Evolutionary conservation across 257 asterid genomes (phyloP), one percentile per base, ranked within the genome.

Genomic region (Ajuga chamaepitys): DNA sequence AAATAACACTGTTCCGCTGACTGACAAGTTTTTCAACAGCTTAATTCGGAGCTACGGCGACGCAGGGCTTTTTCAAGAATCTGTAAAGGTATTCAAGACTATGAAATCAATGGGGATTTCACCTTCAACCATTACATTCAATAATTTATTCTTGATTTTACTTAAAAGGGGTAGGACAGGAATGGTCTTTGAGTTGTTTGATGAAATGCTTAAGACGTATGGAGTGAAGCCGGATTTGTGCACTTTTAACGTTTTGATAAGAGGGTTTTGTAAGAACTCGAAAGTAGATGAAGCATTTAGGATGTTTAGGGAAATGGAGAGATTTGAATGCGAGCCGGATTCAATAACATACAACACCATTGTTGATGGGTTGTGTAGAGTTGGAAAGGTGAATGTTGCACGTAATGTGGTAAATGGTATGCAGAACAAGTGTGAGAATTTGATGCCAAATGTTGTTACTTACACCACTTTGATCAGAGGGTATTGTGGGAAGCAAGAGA

Each of bases 401-500:
- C 89, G 66, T 41, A 83, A 91, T 74, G 86, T 88, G 73, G 62
- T 86, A 17, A 74, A 65, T 26, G 95, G 95, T 42, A 86, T 91
- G 96, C 68, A 38, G 0, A 83, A 76, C 47, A 91, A 76, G 72
- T 70, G 82, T 60, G 78, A 74, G 61, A n/a, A 65, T 22, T 82
- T 85, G 82, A 83, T 73, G 76, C 96, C 98, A 2, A 82, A 85
- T 78, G 86, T 88, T 70, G 83, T 91, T 58, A 88, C 79, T 28
- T 91, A 91, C 74, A 91, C 95, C 12, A 82, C 92, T 52, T 80
- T 91, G 95, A 74, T 91, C n/a, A 80, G 88, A 85, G 96, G 98
- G 50, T 88, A 81, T 73, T 91, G 95, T 65, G 80, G 69, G 61
- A 91, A 83, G 66, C 81, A 50, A 25, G 84, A 75, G 55, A 77